Base-by-base conservation (phyloP, 306 rosid species). In the Cucumis cinereus region DNA sequence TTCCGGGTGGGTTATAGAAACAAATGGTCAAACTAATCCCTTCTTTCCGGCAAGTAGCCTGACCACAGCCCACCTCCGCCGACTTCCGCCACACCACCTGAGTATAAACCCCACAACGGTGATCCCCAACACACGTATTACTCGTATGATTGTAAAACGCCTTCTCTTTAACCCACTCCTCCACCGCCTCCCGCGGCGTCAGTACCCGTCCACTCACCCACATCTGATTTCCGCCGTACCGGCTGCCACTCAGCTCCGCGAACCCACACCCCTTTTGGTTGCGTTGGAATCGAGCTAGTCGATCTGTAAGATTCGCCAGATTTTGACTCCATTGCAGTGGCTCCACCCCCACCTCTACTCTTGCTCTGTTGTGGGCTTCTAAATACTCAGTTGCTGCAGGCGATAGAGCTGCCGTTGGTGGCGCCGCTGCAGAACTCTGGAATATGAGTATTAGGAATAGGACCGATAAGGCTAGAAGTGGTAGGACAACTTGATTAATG, bases 41-140 rank as follows among this genome's bases (percentile, higher is more conserved):
- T 8, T 88, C 88, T 77, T 88, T 87, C 49, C 30, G 81, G 74
- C 98, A 93, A 3, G 80, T 49, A 0, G 92, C 92, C 23, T 85
- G 87, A 23, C 91, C 83, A 20, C 98, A 93, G 0, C 98, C 96
- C 50, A 93, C 4, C 63, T 84, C 80, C 66, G 30, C 7, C 4
- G 96, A 79, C 19, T 91, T 89, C 82, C 80, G 83, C 97, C 98
- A 93, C 74, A 93, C 98, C 3, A 93, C 91, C 71, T 91, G 97
- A 0, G 97, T 93, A 52, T 89, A 93, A 14, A 89, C 93, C 0
- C 97, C 98, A 19, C 98, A 91, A 58, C 8, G 77, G 64, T 85
- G 96, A 3, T 81, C 80, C 19, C 67, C 26, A 22, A 40, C 81
- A 80, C 98, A 93, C 26, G 91, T 45, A 83, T 93, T 93, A 38